Evolutionary conservation across 2,329 filamentous ascomycete species (phyloP).

Genomic region (Fusarium chlamydosporum): DNA sequence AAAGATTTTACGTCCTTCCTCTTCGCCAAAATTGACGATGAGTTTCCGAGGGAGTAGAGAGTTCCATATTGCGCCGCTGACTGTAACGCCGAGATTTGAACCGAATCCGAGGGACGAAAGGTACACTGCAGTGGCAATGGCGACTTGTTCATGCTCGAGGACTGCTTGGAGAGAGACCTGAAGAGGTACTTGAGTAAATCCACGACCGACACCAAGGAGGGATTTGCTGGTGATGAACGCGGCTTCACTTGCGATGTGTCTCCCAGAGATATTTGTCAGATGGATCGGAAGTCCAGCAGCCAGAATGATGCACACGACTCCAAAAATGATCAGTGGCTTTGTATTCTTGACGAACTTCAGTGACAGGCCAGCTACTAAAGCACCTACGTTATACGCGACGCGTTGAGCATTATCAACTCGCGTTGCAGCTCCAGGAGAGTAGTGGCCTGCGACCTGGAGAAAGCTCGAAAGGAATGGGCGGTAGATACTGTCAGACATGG

Average conservation of each 20-base stretch:
- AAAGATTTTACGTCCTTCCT: constrained; percentile 30
- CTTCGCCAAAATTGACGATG: constrained; percentile 13
- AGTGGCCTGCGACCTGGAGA: constrained; percentile 28
- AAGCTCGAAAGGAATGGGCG: constrained; percentile 36
- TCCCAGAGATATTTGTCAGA: constrained; percentile 37
- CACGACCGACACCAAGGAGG: constrained; percentile 34
- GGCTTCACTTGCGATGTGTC: constrained; percentile 34
- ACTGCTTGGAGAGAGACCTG: constrained; percentile 35
- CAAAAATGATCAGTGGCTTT: constrained; percentile 34
- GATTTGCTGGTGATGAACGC: constrained; percentile 39
- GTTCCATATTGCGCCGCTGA: constrained; percentile 43
- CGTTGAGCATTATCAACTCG: constrained; percentile 37
- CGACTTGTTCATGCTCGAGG: constrained; percentile 30
- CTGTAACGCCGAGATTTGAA: constrained; percentile 35
- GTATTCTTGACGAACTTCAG: constrained; percentile 40
- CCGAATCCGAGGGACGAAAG: constrained; percentile 34
- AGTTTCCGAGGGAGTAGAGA: constrained; percentile 34
- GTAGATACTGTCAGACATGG: constrained; percentile 42
- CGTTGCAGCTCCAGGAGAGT: constrained; percentile 37
- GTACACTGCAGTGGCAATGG: constrained; percentile 36
- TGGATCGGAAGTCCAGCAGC: constrained; percentile 38
- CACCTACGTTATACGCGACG: constrained; percentile 32
- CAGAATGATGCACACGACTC: constrained; percentile 30
- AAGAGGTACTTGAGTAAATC: constrained; percentile 22
- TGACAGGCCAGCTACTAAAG: constrained; percentile 6